Conservation (phyloP, 352 stramenopile species). For the Phytophthora sojae region DNA sequence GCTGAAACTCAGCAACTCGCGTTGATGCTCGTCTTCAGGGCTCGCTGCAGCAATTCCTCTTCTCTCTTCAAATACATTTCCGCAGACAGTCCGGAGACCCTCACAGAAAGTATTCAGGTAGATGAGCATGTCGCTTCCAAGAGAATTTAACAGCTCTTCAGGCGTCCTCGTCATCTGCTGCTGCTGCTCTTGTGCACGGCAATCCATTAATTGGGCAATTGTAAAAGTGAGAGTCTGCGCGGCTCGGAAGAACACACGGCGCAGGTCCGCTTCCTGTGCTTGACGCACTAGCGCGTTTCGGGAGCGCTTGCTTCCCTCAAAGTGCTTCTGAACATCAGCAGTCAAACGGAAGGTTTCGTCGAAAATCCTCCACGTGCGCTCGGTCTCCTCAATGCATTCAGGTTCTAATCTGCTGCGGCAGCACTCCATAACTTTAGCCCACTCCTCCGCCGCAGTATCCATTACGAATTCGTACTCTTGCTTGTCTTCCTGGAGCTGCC, state of each 20-base stretch:
- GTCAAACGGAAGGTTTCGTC: slow-evolving; percentile 19
- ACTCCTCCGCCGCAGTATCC: background rate
- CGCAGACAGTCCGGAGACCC: slow-evolving; percentile 1
- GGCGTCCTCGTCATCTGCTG: background rate
- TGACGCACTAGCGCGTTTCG: slow-evolving; percentile 8
- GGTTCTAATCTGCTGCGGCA: background rate
- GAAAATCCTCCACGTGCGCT: slow-evolving; percentile 4
- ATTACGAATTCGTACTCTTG: background rate
- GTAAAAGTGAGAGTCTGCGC: background rate
- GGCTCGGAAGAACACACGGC: slow-evolving; percentile 18
- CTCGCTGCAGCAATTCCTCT: background rate
- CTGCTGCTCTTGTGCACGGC: background rate
- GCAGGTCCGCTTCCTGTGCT: slow-evolving; percentile 7
- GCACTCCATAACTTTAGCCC: background rate
- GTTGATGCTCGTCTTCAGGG: background rate
- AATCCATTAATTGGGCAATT: background rate
- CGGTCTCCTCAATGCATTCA: background rate
- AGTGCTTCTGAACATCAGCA: slow-evolving; percentile 2
- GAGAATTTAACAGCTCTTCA: background rate
- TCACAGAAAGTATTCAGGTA: slow-evolving; percentile 16
- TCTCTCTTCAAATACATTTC: background rate
- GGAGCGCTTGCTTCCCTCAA: background rate
- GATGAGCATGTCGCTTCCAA: slow-evolving; percentile 17
- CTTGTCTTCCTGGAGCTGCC: background rate
- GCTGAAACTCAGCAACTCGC: slow-evolving; percentile 10